Base-by-base conservation (phyloP, 2,329 filamentous ascomycete genomes). In the Tolypocladium pustulatum region DNA sequence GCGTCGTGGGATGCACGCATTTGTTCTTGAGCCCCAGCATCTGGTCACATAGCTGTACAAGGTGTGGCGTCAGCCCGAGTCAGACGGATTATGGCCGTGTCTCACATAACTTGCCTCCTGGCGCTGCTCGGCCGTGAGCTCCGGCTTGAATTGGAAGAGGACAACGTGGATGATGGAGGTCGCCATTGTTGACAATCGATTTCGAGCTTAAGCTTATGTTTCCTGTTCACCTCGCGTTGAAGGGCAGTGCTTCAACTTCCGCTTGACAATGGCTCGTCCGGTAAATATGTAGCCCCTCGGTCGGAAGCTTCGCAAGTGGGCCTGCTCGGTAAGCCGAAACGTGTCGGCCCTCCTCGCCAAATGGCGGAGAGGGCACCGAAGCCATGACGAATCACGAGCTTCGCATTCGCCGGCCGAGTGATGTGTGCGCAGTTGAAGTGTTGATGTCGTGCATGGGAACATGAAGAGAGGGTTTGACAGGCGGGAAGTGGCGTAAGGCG, bases 1-100 rank as follows among this genome's bases (percentile, higher is more conserved):
- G 72, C 0, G 83, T 81, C 2, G 70, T 73, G 1, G 86, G 84
- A 62, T 88, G 84, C 15, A 88, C 43, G 68, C 87, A 90, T 9
- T 76, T 78, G 20, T 82, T 72, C 63, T 78, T 77, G 3, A 90
- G 73, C 0, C 69, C 76, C 9, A 87, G 62, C 63, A 76, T 67
- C 25, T 61, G 40, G 13, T 62, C 59, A 37, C 56, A 59, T 36
- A 59, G 49, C 63, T 65, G 17, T 20, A 17, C 13, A 13, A 8
- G 38, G 20, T 8, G 36, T n/a, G 27, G 32, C 8, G 41, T 41
- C 36, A 58, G 30, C 49, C 27, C 38, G 8, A 17, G 38, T 40
- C 38, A 17, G 38, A 20, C 38, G 38, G n/a, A 13, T n/a, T 4
- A 27, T 46, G 25, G 13, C 15, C 25, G 13, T 8, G 25, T 49